Percentiles rank a stretch among this genome's conserved stretches.
Conservation (phyloP, 441 rosid genomes). For the Mallotus japonicus region DNA sequence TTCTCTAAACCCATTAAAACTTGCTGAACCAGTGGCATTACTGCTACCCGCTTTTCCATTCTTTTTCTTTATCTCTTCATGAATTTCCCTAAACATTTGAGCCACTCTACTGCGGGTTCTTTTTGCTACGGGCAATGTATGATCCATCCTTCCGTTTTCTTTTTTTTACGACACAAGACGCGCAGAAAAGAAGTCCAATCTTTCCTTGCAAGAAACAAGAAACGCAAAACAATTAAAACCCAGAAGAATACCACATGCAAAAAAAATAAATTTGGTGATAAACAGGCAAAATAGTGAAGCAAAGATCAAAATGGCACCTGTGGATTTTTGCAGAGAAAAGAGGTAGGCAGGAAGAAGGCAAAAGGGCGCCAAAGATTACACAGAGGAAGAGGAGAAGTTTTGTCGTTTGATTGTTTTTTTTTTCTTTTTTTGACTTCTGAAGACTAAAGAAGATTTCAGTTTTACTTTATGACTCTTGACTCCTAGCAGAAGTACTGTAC, state of each 20-base stretch:
- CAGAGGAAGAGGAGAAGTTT: background rate
- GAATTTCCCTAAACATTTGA: background rate
- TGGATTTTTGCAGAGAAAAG: too few species aligned
- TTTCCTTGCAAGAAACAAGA: background rate
- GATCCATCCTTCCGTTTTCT: constrained; percentile 3
- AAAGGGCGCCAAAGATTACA: constrained; percentile 8
- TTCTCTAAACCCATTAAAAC: background rate
- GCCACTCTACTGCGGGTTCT: background rate
- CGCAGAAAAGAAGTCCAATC: background rate
- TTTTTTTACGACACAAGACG: background rate
- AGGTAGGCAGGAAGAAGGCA: background rate
- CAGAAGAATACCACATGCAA: too few species aligned
- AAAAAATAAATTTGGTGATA: background rate
- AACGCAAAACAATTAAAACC: background rate
- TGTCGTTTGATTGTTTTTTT: background rate
- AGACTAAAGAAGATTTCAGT: background rate
- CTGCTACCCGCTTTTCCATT: background rate
- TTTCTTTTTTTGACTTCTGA: background rate
- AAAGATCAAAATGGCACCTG: too few species aligned
- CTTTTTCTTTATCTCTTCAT: constrained; percentile 13
- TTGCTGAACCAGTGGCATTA: background rate
- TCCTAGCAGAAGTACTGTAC: background rate
- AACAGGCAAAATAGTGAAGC: background rate
- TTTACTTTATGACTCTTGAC: background rate
- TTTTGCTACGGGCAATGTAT: constrained; percentile 16